Base-by-base conservation (phyloP, 139 green algal species). In the Gonium pectorale region DNA sequence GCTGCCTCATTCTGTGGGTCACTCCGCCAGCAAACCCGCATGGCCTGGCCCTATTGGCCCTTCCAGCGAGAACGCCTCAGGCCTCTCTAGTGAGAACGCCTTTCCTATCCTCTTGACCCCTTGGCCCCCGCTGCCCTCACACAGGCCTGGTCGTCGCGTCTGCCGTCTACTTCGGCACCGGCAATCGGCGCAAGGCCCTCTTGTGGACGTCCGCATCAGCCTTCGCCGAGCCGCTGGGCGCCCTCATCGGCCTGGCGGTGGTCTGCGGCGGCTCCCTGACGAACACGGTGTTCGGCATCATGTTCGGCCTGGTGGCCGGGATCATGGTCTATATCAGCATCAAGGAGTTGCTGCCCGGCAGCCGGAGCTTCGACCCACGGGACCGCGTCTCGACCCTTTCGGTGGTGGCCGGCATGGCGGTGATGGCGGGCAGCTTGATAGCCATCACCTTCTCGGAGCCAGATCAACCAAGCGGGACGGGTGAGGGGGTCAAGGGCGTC, bases 111-210 rank as follows among this genome's bases (percentile, higher is more conserved):
- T n/a, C n/a, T n/a, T n/a, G n/a, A n/a, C n/a, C n/a, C n/a, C n/a
- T n/a, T n/a, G n/a, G n/a, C n/a, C n/a, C n/a, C n/a, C n/a, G n/a
- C n/a, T n/a, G n/a, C n/a, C n/a, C n/a, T n/a, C n/a, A n/a, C n/a
- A n/a, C 27, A 59, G 71, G 95, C 59, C 87, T 97, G 11, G 94
- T 91, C 24, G 91, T 98, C 35, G 93, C 95, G 0, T 90, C 97
- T 69, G 94, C 95, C 0, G 89, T 98, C 29, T 98, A 95, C 87
- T 97, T 95, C 60, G 91, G 93, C 40, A 98, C 95, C 0, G 88
- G 91, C 33, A 88, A 52, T 33, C 86, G 83, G 37, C 90, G 60
- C 75, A 95, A 94, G 40, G 95, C 87, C 52, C 93, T 98, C 68
- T 73, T 88, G 21, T 95, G 90, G 92, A 87, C 90, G 26, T 89